These are phyloP conservation scores for Blumeria hordei DNA, from an alignment of 2,329 filamentous ascomycete genomes.

Conservation along the genomic window DNA sequence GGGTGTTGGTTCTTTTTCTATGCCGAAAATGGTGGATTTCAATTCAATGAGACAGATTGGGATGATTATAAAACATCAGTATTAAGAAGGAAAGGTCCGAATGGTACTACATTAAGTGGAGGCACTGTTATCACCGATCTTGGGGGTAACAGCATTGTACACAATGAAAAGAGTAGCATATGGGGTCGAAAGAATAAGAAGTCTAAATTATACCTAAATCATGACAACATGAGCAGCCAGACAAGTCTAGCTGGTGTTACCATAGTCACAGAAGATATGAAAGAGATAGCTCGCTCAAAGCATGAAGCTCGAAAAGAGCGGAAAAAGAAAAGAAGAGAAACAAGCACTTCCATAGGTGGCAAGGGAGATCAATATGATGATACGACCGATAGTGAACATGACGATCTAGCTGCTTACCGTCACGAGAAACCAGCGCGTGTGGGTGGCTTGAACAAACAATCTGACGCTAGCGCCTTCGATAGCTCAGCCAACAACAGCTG, in stretches of 20 bases:
- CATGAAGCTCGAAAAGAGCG: conserved; percentile 13
- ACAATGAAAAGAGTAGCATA: conserved; percentile 26
- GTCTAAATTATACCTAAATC: conserved; percentile 15
- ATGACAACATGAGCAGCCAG: conserved; percentile 8
- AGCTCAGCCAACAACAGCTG: conserved; percentile 32
- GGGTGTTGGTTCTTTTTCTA: conserved; percentile 98
- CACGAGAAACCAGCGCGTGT: conserved; percentile 69
- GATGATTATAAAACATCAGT: conserved; percentile 97
- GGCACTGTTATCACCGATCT: conserved; percentile 63
- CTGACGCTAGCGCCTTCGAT: conserved; percentile 61
- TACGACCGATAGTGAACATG: conserved; percentile 32
- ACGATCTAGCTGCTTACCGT: conserved; percentile 61
- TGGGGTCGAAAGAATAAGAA: conserved; percentile 18
- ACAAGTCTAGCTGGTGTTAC: conserved; percentile 5
- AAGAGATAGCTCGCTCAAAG: conserved; percentile 10
- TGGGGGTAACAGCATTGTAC: conserved; percentile 65
- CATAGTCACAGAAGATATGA: conserved; percentile 8
- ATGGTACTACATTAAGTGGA: conserved; percentile 64
- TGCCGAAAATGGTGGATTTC: conserved; percentile 87
- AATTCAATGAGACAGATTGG: conserved; percentile 72
- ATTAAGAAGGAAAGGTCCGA: conserved; percentile 63
- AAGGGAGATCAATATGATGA: conserved; percentile 11
- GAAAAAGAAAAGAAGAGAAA: conserved; percentile 8
- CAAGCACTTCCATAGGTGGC: conserved; percentile 3
- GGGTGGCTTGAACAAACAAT: conserved; percentile 64